Base-by-base conservation (phyloP, 768 basidiomycete species). In the Strobilomyces echinocephalus region DNA sequence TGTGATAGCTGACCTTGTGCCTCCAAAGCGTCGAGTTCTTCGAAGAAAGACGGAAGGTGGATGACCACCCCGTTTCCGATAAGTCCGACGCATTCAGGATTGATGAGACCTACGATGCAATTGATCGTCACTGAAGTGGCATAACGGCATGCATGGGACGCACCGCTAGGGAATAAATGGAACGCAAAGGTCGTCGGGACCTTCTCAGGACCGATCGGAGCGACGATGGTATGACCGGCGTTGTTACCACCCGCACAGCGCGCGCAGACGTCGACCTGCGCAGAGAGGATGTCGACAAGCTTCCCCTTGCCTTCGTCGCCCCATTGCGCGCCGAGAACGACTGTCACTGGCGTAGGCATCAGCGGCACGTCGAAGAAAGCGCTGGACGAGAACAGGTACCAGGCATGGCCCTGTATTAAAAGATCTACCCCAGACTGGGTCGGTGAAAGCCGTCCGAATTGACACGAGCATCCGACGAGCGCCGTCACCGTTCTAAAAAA, bases 191-290 rank as follows among this genome's bases (percentile, higher is more conserved):
- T 93, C 60, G 81, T 94, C 72, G 84, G 82, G 53, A 82, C 75
- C 42, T 81, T 80, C 55, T 90, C 81, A 43, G 84, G 79, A 11
- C 82, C 80, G 24, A 81, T 69, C 6, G 87, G 85, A 6, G 84
- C 91, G 58, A 99, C 87, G 69, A 99, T 97, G 21, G 97, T 98
- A 73, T 99, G 97, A 2, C 97, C 97, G 21, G 97, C 97, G 68
- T 99, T 99, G 76, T 97, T 98, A 11, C 97, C 97, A 14, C 97
- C 97, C 12, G 97, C 97, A 69, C 93, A 97, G 44, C 97, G 82
- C 18, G 94, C 95, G 64, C 95, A 98, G 67, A 98, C 69, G 70
- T 99, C 97, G 54, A 82, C 79, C 40, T 95, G 82, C 14, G 88
- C 90, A 36, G 94, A 82, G 59, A 99, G 80, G 66, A 99, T 92